Evolutionary conservation across 768 basidiomycete genomes (phyloP), one percentile per base, ranked within the genome.

Genomic region (Chalciporus piperatus): DNA sequence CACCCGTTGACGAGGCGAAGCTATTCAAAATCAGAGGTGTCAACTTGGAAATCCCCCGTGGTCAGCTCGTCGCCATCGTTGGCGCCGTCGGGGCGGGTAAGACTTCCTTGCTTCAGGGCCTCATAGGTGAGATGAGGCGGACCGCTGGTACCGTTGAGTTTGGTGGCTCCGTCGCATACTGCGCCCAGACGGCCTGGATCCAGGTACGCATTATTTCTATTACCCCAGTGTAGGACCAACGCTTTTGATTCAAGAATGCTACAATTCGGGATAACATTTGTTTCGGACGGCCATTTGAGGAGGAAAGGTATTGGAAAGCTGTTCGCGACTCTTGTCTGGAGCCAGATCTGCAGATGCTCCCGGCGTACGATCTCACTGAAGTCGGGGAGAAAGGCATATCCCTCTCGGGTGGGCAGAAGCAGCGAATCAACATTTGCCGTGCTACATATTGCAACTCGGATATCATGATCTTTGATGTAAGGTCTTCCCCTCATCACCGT

Each of bases 171-270:
- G 79, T 92, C 10, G 84, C 83, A 1, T 92, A 94, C 66, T 94
- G 89, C 59, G 83, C 86, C 14, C 94, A 98, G 64, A 84, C 77
- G 40, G 87, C 93, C 11, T 97, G 93, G 92, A 95, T 98, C 51
- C 90, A 93, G 68, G 84, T 80, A 51, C 2, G 55, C 52, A 51
- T 25, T 14, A 3, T 17, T 51, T 45, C 20, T 47, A 25, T 20
- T 19, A 11, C 42, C 20, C 9, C 25, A 9, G 0, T 11, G 19
- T 48, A 51, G 20, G 43, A 16, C 22, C 60, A 20, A 32, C 45
- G 7, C 0, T 2, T 23, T 32, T 56, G 7, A 39, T 42, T 28
- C 19, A 22, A 87, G 82, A 88, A 91, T 66, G 80, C 90, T 0
- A 95, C 92, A 0, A 81, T 95, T 30, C 78, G 91, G 46, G 92